Conservation (phyloP, 345 rosid species). For the Syzygium grande region DNA sequence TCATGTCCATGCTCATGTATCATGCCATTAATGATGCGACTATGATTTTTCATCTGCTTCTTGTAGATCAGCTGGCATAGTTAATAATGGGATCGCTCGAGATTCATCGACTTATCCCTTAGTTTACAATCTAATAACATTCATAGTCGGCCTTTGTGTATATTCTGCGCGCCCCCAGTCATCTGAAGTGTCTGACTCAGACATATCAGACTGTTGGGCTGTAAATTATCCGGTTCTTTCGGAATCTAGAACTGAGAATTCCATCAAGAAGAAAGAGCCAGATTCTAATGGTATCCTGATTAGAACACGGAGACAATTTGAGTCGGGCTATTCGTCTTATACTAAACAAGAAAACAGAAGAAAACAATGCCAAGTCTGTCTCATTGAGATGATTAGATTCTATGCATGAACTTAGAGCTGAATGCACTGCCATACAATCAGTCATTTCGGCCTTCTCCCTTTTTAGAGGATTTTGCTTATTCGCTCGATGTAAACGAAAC, state of each 20-base stretch:
- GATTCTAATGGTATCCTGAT: not conserved
- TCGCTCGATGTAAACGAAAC: not conserved
- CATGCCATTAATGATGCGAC: not conserved
- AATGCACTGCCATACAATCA: not conserved
- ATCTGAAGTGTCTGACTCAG: not conserved
- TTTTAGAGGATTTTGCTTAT: not conserved
- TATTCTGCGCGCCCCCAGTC: not conserved
- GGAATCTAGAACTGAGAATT: not conserved
- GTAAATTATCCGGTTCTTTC: not conserved
- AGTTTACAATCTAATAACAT: not conserved
- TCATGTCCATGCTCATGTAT: not conserved
- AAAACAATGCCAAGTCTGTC: rapidly evolving
- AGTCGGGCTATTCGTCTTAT: rapidly evolving
- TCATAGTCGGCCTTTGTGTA: not conserved
- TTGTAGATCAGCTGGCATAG: not conserved
- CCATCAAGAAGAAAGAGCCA: not conserved
- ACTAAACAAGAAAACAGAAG: not conserved
- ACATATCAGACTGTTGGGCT: not conserved
- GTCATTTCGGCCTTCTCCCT: not conserved
- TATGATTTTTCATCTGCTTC: not conserved
- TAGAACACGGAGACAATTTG: not conserved
- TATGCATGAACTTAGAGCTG: not conserved
- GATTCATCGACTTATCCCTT: not conserved
- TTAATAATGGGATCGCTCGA: not conserved
- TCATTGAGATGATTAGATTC: not conserved